Conservation (phyloP, 805 yeast genomes). For the Kazachstania martiniae region DNA sequence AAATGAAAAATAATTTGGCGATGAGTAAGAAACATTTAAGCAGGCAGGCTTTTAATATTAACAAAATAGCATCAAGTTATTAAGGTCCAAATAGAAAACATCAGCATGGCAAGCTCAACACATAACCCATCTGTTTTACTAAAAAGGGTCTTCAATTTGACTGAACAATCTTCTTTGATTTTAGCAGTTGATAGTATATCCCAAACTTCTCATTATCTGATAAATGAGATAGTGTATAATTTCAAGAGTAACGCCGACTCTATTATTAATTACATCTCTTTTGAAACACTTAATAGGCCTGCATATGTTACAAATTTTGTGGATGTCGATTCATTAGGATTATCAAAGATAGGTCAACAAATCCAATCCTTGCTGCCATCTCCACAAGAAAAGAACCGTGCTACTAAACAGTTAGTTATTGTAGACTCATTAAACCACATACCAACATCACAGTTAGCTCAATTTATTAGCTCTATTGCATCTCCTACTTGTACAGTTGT, state of each 20-base stretch:
- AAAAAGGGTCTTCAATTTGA: slow-evolving; percentile 53
- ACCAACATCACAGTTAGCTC: slow-evolving; percentile 34
- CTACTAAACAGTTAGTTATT: slow-evolving; percentile 34
- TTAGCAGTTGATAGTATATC: slow-evolving; percentile 57
- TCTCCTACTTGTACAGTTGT: slow-evolving; percentile 36
- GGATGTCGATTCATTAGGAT: slow-evolving; percentile 29
- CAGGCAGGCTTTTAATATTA: not conserved
- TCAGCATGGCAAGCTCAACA: slow-evolving; percentile 29
- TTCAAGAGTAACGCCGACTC: slow-evolving; percentile 18
- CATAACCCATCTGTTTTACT: slow-evolving; percentile 46
- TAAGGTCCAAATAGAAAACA: no score
- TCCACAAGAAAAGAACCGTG: slow-evolving; percentile 6
- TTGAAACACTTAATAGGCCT: slow-evolving; percentile 52
- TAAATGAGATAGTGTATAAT: slow-evolving; percentile 47
- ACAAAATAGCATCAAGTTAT: no score
- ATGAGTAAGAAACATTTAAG: no score
- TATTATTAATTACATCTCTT: slow-evolving; percentile 48
- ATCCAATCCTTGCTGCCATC: slow-evolving; percentile 16
- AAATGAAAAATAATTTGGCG: no score
- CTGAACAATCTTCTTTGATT: slow-evolving; percentile 66
- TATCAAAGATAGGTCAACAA: slow-evolving; percentile 9
- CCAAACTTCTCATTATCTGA: slow-evolving; percentile 51
- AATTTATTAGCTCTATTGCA: slow-evolving; percentile 39
- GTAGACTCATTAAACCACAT: slow-evolving; percentile 64
- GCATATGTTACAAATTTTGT: slow-evolving; percentile 37